A percentile compares a stretch with the other conserved stretches of the same genome.
Conservation (phyloP, 1,284 basidiomycete genomes). For the Puccinia novopanici region DNA sequence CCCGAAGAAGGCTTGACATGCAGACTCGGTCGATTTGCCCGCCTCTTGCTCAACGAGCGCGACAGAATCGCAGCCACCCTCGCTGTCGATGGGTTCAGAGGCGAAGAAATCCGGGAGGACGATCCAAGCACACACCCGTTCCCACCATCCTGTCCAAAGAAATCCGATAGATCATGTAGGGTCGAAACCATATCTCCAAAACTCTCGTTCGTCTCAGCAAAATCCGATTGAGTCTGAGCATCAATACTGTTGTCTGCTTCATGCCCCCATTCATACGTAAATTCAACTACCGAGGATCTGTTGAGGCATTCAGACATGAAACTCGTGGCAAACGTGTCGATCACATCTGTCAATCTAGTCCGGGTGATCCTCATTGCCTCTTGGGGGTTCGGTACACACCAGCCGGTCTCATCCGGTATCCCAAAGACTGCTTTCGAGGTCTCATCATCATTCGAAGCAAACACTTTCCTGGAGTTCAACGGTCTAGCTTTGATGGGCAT, state of each 20-base stretch:
- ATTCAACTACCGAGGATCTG: slow-evolving; percentile 59
- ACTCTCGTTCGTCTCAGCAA: slow-evolving; percentile 65
- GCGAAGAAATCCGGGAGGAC: slow-evolving; percentile 31
- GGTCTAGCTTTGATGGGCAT: slow-evolving; percentile 27
- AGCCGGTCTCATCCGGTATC: slow-evolving; percentile 75
- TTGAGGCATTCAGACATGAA: slow-evolving; percentile 62
- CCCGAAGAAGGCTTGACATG: slow-evolving; percentile 22
- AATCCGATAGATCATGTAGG: slow-evolving; percentile 79
- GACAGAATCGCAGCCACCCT: slow-evolving; percentile 47
- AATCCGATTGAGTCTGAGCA: slow-evolving; percentile 58
- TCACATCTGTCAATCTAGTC: slow-evolving; percentile 76
- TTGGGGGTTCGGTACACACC: slow-evolving; percentile 74
- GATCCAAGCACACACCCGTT: neutral
- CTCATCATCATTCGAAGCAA: neutral
- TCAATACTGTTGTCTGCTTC: slow-evolving; percentile 38
- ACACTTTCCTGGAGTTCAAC: neutral
- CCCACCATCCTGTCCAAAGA: slow-evolving; percentile 65
- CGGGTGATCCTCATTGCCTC: slow-evolving; percentile 69
- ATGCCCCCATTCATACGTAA: slow-evolving; percentile 46
- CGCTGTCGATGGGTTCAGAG: slow-evolving; percentile 48
- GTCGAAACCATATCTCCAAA: slow-evolving; percentile 83
- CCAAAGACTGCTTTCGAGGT: slow-evolving; percentile 69
- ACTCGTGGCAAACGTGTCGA: slow-evolving; percentile 73
- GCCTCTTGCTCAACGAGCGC: slow-evolving; percentile 47
- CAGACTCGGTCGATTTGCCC: slow-evolving; percentile 47